These are phyloP conservation scores for Penicillium lagena DNA, from an alignment of 495 filamentous ascomycete species.

Conservation along the genomic window DNA sequence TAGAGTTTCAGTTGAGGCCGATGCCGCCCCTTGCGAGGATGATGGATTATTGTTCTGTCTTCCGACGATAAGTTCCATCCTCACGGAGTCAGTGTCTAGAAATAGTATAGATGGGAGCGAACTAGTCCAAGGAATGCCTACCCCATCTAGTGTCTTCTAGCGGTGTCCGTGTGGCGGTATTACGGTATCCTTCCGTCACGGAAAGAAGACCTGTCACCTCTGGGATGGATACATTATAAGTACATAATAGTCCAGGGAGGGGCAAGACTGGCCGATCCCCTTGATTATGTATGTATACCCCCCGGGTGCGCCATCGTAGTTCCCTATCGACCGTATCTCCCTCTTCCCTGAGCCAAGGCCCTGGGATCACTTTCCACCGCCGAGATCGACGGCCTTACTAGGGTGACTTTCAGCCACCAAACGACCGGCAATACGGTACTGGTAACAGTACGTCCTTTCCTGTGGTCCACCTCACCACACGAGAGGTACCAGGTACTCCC, in stretches of 20 bases:
- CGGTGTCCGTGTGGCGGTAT: background rate
- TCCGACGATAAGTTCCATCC: too few relatives aligned
- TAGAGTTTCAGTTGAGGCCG: conserved; percentile 3
- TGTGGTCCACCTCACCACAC: too few relatives aligned
- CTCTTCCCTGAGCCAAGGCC: conserved; percentile 8
- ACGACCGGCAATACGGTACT: too few relatives aligned
- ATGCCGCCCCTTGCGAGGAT: conserved; percentile 8
- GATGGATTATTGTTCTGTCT: background rate
- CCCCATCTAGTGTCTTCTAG: too few relatives aligned
- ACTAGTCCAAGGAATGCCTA: too few relatives aligned
- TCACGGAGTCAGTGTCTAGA: too few relatives aligned
- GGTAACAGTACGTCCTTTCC: too few relatives aligned
- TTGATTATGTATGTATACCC: background rate
- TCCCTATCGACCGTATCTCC: conserved; percentile 3
- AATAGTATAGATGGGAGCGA: too few relatives aligned
- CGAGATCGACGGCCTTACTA: too few relatives aligned
- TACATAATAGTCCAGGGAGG: conserved; percentile 9
- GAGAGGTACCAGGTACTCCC: too few relatives aligned
- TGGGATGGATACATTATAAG: background rate
- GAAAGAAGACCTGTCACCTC: conserved; percentile 14
- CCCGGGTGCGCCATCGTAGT: background rate
- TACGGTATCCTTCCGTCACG: background rate
- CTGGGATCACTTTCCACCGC: conserved; percentile 1
- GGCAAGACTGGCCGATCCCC: conserved; percentile 7
- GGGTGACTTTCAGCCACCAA: too few relatives aligned